These are phyloP conservation scores for Chaetomium tenue DNA, from an alignment of 495 filamentous ascomycete genomes.

Conservation along the genomic window DNA sequence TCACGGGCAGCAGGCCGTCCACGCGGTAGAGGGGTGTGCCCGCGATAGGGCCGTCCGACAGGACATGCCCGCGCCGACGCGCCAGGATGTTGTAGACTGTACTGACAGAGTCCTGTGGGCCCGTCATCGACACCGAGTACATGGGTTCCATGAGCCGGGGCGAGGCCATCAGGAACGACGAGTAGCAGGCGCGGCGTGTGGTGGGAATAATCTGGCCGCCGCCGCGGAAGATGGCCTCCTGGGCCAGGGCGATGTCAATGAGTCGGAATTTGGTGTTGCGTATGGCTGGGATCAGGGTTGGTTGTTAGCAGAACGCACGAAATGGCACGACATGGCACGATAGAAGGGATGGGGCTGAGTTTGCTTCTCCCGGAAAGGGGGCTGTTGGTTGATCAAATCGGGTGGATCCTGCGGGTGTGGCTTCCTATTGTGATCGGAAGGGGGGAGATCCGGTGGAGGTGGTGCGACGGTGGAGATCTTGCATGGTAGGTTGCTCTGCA, in stretches of 20 bases:
- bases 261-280: conserved; percentile 94
- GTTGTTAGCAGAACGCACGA: no score
- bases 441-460: conserved; percentile 7
- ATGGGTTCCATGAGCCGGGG: conserved; percentile 95
- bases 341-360: neutral
- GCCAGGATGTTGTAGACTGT: conserved; percentile 90
- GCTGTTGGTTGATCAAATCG: conserved; percentile 1
- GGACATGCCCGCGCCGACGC: conserved; percentile 83
- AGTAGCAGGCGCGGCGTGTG: conserved; percentile 84
- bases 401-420: neutral
- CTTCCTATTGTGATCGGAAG: conserved; percentile 2
- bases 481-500: conserved; percentile 11
- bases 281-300: conserved; percentile 60
- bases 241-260: conserved; percentile 83
- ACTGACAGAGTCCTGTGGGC: conserved; percentile 84
- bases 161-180: conserved; percentile 93
- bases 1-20: conserved; percentile 86
- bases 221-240: conserved; percentile 88
- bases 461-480: conserved; percentile 1
- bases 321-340: neutral
- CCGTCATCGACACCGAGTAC: conserved; percentile 87
- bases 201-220: conserved; percentile 98
- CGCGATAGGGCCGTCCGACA: conserved; percentile 88
- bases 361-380: conserved; percentile 1
- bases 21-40: conserved; percentile 95